Conservation (phyloP, 2,329 filamentous ascomycete species). For the Claviceps quebecensis region DNA sequence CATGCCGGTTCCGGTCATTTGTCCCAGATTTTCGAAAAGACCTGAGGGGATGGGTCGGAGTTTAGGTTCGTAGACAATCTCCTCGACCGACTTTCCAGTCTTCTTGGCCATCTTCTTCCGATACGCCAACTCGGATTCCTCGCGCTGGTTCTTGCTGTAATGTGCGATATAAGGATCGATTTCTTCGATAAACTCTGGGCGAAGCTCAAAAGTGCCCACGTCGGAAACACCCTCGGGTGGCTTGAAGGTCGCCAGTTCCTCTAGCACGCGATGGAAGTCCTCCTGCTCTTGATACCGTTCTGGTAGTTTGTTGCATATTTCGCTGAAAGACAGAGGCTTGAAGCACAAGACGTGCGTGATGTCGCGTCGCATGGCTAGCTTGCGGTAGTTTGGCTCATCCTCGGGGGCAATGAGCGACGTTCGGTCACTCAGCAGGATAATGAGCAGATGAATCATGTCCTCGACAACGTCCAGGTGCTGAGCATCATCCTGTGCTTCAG, state of each 20-base stretch:
- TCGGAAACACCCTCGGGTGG: conserved; percentile 84
- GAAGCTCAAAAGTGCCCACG: conserved; percentile 86
- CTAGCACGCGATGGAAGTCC: conserved; percentile 70
- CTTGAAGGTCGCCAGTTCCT: conserved; percentile 80
- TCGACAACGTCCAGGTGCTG: conserved; percentile 90
- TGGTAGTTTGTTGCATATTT: conserved; percentile 71
- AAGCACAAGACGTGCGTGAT: conserved; percentile 92
- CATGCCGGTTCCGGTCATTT: conserved; percentile 69
- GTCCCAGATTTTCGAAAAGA: conserved; percentile 60
- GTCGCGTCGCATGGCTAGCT: conserved; percentile 68
- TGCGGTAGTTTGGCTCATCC: conserved; percentile 49
- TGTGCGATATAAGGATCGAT: conserved; percentile 94
- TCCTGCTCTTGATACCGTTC: conserved; percentile 85
- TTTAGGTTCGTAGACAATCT: conserved; percentile 85
- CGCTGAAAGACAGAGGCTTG: conserved; percentile 88
- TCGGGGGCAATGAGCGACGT: conserved; percentile 60
- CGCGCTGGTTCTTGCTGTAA: conserved; percentile 91
- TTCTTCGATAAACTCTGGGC: conserved; percentile 69
- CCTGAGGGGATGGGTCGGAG: conserved; percentile 63
- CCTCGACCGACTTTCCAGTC: conserved; percentile 63
- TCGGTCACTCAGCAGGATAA: conserved; percentile 80
- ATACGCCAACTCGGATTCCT: conserved; percentile 85
- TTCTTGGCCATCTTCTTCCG: conserved; percentile 77
- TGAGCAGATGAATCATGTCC: conserved; percentile 87
- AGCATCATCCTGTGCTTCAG: conserved; percentile 64